These are phyloP conservation scores for Scytalidium lignicola DNA, from an alignment of 2,329 filamentous ascomycete species.

Conservation along the genomic window DNA sequence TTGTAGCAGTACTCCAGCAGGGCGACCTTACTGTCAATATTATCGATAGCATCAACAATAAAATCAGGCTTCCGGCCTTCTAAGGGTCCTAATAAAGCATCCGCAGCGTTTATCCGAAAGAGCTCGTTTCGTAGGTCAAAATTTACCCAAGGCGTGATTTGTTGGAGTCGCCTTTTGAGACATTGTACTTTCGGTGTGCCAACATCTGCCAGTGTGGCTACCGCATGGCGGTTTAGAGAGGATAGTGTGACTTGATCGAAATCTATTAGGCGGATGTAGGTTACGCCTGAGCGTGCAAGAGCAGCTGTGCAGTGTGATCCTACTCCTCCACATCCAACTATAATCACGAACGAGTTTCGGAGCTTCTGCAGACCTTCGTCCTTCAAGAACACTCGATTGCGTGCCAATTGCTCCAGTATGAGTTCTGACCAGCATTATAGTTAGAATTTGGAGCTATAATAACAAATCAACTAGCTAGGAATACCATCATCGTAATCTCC, in stretches of 20 bases:
- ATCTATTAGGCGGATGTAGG: constrained; percentile 83
- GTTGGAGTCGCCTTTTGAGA: constrained; percentile 71
- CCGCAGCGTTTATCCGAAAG: constrained; percentile 65
- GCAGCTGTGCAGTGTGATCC: constrained; percentile 87
- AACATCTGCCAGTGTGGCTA: constrained; percentile 90
- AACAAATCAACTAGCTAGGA: background rate
- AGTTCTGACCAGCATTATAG: constrained; percentile 54
- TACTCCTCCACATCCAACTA: constrained; percentile 92
- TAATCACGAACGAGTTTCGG: constrained; percentile 74
- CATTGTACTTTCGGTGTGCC: constrained; percentile 89
- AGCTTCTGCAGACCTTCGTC: constrained; percentile 76
- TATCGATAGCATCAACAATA: constrained; percentile 97
- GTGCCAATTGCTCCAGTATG: constrained; percentile 88
- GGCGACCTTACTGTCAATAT: constrained; percentile 94
- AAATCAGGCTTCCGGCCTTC: constrained; percentile 68
- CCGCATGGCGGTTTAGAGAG: constrained; percentile 90
- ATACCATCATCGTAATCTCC: constrained; percentile 57
- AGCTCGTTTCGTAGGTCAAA: constrained; percentile 86
- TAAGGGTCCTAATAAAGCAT: constrained; percentile 64
- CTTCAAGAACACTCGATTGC: constrained; percentile 86
- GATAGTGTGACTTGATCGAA: constrained; percentile 97
- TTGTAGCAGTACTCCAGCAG: constrained; percentile 83
- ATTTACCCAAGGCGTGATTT: constrained; percentile 85
- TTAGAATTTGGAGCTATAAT: background rate
- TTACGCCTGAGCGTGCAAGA: constrained; percentile 82